These are phyloP conservation scores for Saccharomycopsis olivae DNA, from an alignment of 805 yeast genomes.

Conservation along the genomic window DNA sequence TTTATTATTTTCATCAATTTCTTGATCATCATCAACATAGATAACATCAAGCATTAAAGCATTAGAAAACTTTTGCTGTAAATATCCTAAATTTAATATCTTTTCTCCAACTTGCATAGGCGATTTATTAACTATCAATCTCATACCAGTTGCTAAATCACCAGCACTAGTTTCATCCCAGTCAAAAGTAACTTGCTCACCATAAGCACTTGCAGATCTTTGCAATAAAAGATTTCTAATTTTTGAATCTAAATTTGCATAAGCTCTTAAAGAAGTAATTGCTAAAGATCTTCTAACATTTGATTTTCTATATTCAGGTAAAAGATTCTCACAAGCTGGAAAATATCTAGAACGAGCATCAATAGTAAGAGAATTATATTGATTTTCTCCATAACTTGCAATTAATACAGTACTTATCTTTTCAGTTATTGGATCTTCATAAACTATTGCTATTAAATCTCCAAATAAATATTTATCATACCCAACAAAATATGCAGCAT, in stretches of 20 bases:
- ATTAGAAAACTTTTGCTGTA: conserved; percentile 37
- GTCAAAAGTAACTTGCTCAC: conserved; percentile 24
- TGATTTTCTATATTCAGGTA: conserved; percentile 36
- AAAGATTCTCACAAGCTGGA: conserved; percentile 68
- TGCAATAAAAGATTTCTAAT: conserved; percentile 18
- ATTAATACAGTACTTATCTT: conserved; percentile 45
- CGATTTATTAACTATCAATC: conserved; percentile 36
- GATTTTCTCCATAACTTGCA: conserved; percentile 57
- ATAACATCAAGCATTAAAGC: conserved; percentile 65
- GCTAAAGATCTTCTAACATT: conserved; percentile 71
- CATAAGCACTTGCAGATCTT: background rate
- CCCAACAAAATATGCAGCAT: conserved; percentile 45
- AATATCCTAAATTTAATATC: conserved; percentile 45
- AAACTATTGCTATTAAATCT: conserved; percentile 38
- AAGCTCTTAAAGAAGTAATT: conserved; percentile 57
- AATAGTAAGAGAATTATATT: conserved; percentile 47
- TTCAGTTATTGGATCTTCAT: conserved; percentile 34
- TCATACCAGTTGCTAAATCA: conserved; percentile 56
- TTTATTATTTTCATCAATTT: conserved; percentile 59
- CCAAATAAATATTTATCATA: conserved; percentile 38
- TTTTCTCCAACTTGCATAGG: conserved; percentile 50
- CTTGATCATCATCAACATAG: conserved; percentile 43
- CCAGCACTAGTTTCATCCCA: conserved; percentile 88
- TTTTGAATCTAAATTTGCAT: conserved; percentile 39
- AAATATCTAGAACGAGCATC: conserved; percentile 55